A percentile compares a stretch with the other conserved stretches of the same genome.
Evolutionary conservation across 768 basidiomycete species (phyloP).

Genomic region (Lentinula detonsa): DNA sequence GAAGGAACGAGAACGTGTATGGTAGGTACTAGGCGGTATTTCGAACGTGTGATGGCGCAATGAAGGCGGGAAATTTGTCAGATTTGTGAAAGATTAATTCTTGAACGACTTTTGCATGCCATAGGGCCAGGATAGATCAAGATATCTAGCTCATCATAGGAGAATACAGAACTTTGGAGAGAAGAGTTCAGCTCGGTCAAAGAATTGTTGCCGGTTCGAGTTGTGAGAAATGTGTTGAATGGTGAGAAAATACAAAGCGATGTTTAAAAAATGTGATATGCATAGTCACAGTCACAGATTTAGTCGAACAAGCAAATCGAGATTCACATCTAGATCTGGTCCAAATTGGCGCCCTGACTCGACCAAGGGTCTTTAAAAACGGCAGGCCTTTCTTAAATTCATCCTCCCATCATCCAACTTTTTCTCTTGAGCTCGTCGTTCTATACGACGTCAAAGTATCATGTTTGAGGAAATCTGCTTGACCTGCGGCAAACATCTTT

Average conservation of each 20-base stretch:
- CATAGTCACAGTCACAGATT: not conserved
- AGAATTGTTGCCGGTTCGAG: not conserved
- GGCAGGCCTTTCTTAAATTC: not conserved
- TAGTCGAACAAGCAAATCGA: not conserved
- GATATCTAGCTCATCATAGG: no score
- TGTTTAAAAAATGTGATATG: not conserved
- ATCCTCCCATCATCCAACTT: conserved; percentile 2
- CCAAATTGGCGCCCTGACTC: conserved; percentile 1
- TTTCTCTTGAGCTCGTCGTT: conserved; percentile 5
- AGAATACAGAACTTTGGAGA: no score
- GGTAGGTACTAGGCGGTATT: not conserved
- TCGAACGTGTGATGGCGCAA: not conserved
- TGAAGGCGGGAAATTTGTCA: not conserved
- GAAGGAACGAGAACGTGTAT: not conserved
- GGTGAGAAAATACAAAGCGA: not conserved
- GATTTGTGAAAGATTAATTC: no score
- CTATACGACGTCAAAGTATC: not conserved
- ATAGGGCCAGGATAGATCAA: no score
- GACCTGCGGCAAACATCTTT: conserved; percentile 60
- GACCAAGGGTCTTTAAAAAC: not conserved
- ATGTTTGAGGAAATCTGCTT: conserved; percentile 84
- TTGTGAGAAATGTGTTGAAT: not conserved
- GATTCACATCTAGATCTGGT: not conserved
- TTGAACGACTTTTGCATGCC: not conserved
- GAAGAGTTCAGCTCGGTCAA: not conserved